Evolutionary conservation across 1,139 yeast species (phyloP).

Genomic region (Wickerhamomyces sp.): DNA sequence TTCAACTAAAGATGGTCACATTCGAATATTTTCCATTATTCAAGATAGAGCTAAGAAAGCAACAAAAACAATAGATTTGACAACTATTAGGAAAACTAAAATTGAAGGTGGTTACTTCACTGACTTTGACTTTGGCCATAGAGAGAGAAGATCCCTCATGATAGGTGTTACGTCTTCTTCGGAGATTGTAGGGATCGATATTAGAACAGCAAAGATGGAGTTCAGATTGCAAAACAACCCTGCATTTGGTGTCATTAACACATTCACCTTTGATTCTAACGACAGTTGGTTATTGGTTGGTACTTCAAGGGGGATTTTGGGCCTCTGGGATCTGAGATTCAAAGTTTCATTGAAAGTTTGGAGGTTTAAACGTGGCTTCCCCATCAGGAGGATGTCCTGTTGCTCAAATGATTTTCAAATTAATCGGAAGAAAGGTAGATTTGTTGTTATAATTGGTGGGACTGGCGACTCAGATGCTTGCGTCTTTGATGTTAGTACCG

Average conservation of each 20-base stretch:
- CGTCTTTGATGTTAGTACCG: constrained; percentile 71
- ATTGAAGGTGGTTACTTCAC: constrained; percentile 39
- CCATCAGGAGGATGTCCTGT: constrained; percentile 42
- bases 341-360: constrained; percentile 56
- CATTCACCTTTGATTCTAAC: constrained; percentile 53
- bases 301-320: constrained; percentile 66
- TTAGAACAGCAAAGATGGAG: constrained; percentile 49
- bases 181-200: constrained; percentile 51
- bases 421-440: constrained; percentile 33
- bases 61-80: constrained; percentile 29
- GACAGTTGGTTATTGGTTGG: constrained; percentile 69
- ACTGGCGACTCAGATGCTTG: constrained; percentile 55
- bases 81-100: constrained; percentile 40
- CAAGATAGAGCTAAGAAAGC: constrained; percentile 35
- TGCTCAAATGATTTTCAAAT: constrained; percentile 35
- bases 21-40: constrained; percentile 56
- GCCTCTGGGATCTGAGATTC: constrained; percentile 81
- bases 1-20: constrained; percentile 58
- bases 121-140: constrained; percentile 36
- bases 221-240: constrained; percentile 50
- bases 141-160: constrained; percentile 32
- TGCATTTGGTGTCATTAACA: constrained; percentile 59
- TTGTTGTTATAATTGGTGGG: constrained; percentile 64
- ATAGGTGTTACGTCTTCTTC: constrained; percentile 52
- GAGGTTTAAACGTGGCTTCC: constrained; percentile 45